Evolutionary conservation across 495 filamentous ascomycete genomes (phyloP), one percentile per base, ranked within the genome.

Genomic region (Polyplosphaeria fusca): DNA sequence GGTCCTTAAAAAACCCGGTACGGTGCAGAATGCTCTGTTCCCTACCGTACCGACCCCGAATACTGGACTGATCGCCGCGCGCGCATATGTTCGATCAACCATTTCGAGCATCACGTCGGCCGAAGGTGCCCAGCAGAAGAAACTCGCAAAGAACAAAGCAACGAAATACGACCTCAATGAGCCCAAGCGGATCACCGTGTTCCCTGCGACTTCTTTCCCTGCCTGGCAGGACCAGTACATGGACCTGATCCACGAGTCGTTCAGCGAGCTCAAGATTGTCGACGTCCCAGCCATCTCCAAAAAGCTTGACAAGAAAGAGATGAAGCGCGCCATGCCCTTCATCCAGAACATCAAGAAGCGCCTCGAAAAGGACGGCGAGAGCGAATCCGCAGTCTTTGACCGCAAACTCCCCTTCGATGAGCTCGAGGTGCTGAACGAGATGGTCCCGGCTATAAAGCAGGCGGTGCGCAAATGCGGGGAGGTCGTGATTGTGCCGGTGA

Each of bases 291-390:
- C 80, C 49, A 74, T 96, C 18, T 88, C 81, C 63, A 79, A 79
- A 46, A 80, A 84, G 64, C 80, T 78, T 63, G 91, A 91, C 74
- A 80, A 93, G 66, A 79, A 81, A 24, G 92, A 96, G 73, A 88
- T 87, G 80, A 98, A 98, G 82, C 89, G 92, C 72, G 92, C 89
- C 23, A 97, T 97, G 93, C 94, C 94, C 4, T 98, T 96, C 66
- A 83, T 97, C 3, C 90, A 97, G 71, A 72, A 67, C 1, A 73
- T 98, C 45, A 96, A 96, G 85, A 85, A 81, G 64, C 79, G 88
- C 18, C 78, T 98, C 22, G 70, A 86, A 40, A 69, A 67, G 9
- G 7, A 7, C 19, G 82, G 79, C 37, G 79, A 83, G 67, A 71
- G 77, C 27, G 74, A 79, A 5, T 74, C 81, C 18, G 74, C 67